Evolutionary conservation across 768 basidiomycete genomes (phyloP), one percentile per base, ranked within the genome.

Genomic region (Tylopilus felleus): DNA sequence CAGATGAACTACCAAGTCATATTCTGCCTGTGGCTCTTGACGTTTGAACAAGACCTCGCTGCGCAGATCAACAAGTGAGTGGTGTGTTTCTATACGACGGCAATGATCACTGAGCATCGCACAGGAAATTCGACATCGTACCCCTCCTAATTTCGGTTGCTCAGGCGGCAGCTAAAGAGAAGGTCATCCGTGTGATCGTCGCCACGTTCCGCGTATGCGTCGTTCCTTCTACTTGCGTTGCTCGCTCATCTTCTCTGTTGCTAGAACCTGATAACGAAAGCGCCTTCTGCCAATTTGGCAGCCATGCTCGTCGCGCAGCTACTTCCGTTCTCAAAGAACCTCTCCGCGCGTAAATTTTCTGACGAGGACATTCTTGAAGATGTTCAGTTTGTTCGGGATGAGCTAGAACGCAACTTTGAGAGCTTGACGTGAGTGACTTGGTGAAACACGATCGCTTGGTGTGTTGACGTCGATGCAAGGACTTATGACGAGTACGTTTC

Each of bases 401-500:
- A 97, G 65, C 75, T 99, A n/a, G 84, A 84, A 40, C 75, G 77
- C 29, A 83, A 90, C 51, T 90, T 95, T 71, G 85, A 95, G 64
- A 94, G 90, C 51, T 71, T 98, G 59, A 97, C 93, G 94, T 97
- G 64, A 53, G 88, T 73, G 38, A 17, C 44, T 8, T 2, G 4
- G 2, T 23, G 23, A 19, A 23, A 28, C 14, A 2, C 13, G 4
- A 9, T 41, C 21, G 28, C 35, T 29, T 21, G 38, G 21, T 29
- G 28, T 49, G 13, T 43, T 63, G 35, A 65, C 22, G 19, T 17
- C 22, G 16, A 19, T 9, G 38, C 41, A 45, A 98, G 94, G 54
- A 99, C 93, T 1, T 99, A 90, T 68, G 97, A 98, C 67, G 95
- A 98, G 71, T 99, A 98, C 65, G 83, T 81, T 12, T 94, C 93